A percentile compares a stretch with the other conserved stretches of the same genome.
These are phyloP conservation scores for Microbotryum scabiosae DNA, from an alignment of 1,284 basidiomycete species.

Conservation along the genomic window DNA sequence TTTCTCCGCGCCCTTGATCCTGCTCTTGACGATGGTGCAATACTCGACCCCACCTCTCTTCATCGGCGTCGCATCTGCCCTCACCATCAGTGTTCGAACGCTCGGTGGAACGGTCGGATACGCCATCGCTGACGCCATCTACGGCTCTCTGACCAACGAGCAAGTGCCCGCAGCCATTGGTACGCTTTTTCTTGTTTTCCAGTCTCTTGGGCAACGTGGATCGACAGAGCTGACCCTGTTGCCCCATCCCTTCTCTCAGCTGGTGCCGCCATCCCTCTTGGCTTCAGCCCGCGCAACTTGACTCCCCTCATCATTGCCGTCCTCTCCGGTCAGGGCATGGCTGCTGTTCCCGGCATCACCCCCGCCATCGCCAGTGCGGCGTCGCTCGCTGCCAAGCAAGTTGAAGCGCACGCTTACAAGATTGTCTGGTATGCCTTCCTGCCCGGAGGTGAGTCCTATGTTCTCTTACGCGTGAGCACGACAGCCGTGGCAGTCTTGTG, in stretches of 20 bases:
- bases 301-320: slow-evolving; percentile 2
- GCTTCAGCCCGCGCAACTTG: slow-evolving; percentile 1
- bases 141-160: slow-evolving; percentile 3
- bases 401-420: slow-evolving; percentile 13
- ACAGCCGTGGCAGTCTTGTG: not conserved
- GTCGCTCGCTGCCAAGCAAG: slow-evolving; percentile 1
- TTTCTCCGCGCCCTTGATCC: slow-evolving; percentile 19
- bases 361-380: slow-evolving; percentile 4
- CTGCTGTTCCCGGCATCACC: slow-evolving; percentile 8
- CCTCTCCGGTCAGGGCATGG: slow-evolving; percentile 1
- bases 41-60: slow-evolving; percentile 18
- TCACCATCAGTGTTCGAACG: slow-evolving; percentile 8
- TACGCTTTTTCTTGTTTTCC: not conserved
- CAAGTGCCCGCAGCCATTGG: slow-evolving; percentile 4
- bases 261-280: slow-evolving; percentile 2
- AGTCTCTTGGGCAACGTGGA: not conserved
- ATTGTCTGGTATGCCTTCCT: slow-evolving; percentile 18
- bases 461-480: not conserved
- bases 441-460: not conserved
- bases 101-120: slow-evolving; percentile 14
- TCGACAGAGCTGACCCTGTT: no score
- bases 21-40: slow-evolving; percentile 18
- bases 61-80: slow-evolving; percentile 14
- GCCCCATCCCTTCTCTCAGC: not conserved
- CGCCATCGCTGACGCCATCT: slow-evolving; percentile 12